Conservation (phyloP, 306 rosid species). For the Medicago arabica region DNA sequence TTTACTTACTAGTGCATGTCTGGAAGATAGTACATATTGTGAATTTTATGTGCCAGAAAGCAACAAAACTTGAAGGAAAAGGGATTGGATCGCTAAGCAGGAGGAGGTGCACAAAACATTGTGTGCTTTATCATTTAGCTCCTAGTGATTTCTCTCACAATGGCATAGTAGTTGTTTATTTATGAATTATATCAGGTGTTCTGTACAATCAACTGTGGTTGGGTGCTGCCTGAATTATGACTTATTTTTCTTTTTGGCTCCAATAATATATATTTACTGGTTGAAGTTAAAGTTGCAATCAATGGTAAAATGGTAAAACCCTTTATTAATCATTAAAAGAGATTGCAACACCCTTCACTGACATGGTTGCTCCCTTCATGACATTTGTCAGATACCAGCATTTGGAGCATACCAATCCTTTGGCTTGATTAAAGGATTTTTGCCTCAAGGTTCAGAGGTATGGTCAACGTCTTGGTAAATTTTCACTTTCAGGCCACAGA, state of each 20-base stretch:
- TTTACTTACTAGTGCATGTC: constrained; percentile 18
- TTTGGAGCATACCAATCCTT: constrained; percentile 84
- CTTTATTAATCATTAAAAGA: neutral
- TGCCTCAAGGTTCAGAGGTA: constrained; percentile 80
- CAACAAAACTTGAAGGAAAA: neutral
- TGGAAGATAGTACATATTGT: neutral
- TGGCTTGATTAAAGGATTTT: constrained; percentile 75
- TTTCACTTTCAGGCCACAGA: neutral
- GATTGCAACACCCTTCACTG: constrained; percentile 7
- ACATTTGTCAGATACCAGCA: constrained; percentile 74
- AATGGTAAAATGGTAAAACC: constrained; percentile 2
- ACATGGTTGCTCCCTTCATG: constrained; percentile 32
- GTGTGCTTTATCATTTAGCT: constrained; percentile 18
- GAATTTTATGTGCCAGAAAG: constrained; percentile 17
- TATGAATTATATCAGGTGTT: constrained; percentile 15
- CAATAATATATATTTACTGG: neutral
- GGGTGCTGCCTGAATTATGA: constrained; percentile 3
- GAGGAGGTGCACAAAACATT: constrained; percentile 1
- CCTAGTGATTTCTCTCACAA: constrained; percentile 9
- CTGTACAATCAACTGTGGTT: neutral
- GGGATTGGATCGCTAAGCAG: neutral
- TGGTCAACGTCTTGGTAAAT: constrained; percentile 7
- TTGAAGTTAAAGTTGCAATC: constrained; percentile 21
- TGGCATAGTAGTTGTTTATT: neutral
- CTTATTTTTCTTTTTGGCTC: too few species aligned